Conservation (phyloP, 2,329 filamentous ascomycete genomes). For the Aschersonia sp. region DNA sequence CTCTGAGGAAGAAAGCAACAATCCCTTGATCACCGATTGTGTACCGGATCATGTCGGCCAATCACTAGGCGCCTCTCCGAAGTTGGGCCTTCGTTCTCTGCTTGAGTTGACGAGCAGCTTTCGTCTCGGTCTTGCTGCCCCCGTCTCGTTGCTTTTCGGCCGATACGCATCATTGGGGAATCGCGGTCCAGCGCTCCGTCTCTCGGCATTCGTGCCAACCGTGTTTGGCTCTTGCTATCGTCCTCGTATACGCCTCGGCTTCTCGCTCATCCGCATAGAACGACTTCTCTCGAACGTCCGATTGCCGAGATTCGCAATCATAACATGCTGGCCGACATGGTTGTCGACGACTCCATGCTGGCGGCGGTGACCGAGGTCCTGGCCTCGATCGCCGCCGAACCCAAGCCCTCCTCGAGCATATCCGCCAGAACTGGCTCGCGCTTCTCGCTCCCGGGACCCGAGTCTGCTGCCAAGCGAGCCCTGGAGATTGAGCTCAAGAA, state of each 20-base stretch:
- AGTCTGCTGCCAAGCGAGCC: slow-evolving; percentile 58
- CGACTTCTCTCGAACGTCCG: neutral
- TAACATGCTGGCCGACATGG: slow-evolving; percentile 23
- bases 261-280: neutral
- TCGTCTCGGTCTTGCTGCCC: neutral
- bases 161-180: neutral
- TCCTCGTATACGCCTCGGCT: neutral
- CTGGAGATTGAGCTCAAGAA: slow-evolving; percentile 75
- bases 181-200: neutral
- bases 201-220: neutral
- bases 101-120: neutral
- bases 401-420: slow-evolving; percentile 22
- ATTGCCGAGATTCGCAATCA: slow-evolving; percentile 7
- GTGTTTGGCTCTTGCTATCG: neutral
- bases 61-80: neutral
- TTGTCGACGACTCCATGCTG: slow-evolving; percentile 36
- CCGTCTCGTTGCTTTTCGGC: neutral
- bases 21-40: neutral
- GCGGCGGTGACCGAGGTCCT: slow-evolving; percentile 38
- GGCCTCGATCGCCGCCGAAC: slow-evolving; percentile 32
- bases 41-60: neutral
- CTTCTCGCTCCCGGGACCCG: slow-evolving; percentile 62
- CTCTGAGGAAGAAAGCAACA: neutral
- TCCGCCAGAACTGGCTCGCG: slow-evolving; percentile 28
- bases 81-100: neutral